Evolutionary conservation across 1,284 basidiomycete species (phyloP), one percentile per base, ranked within the genome.

Genomic region (Cryptococcus maquisensis): DNA sequence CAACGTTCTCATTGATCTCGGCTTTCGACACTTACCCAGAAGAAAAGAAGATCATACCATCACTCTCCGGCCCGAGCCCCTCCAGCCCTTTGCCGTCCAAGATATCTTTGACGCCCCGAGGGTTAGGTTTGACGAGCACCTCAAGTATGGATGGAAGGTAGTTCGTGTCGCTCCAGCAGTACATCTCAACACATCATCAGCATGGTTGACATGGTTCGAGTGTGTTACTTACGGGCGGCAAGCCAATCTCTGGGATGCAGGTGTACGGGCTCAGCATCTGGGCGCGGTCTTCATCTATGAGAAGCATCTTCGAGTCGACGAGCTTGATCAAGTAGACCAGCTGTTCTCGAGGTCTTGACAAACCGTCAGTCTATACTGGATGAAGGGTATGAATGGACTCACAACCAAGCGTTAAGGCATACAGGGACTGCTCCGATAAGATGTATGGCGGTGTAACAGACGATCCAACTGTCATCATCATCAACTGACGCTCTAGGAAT

Each of bases 21-120:
- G 20, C 5, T 15, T 16, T 18, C n/a, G 32, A 6, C 10, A 32
- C 63, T 54, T 45, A 70, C 68, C 68, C 68, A 36, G 67, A 68
- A 3, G 72, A 69, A 58, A 72, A 74, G 61, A 73, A 73, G 47
- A 73, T 68, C 23, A 71, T 66, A 20, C 61, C 71, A 50, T 73
- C 72, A 43, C 64, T 65, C 44, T 74, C 71, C 24, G 69, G 67
- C 15, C 57, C 51, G 0, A 72, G 49, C 2, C 9, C 38, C 15
- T 60, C 57, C 21, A 71, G 37, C 1, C 59, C 61, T 18, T 48
- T 38, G 5, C 54, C 57, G 3, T 39, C 20, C 23, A 59, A 26
- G 24, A 59, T 46, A 13, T 48, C 28, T 9, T 42, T 8, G 8
- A 43, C 47, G 13, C 39, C 21, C 15, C 18, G 47, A 13, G 54